phyloP scores from a whole-genome alignment of 140 eudicot genomes.

The Stevia rebaudiana region DNA sequence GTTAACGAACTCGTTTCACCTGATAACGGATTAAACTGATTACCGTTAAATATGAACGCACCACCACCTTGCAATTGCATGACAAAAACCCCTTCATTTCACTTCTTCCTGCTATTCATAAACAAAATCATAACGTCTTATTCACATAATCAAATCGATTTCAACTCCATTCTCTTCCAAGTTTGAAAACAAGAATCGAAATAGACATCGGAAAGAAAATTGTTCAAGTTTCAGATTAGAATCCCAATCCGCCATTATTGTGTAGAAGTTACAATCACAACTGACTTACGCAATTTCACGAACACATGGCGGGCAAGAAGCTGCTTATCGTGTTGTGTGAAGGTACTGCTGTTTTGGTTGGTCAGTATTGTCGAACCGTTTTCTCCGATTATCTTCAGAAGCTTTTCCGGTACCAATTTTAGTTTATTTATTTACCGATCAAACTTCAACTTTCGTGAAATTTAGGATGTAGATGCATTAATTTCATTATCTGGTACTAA shows the following conservation, averaged over 20 bases:
- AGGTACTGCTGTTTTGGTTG: conserved; percentile 64
- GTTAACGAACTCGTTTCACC: too few relatives aligned
- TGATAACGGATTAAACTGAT: background rate
- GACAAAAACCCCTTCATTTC: background rate
- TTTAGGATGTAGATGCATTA: too few relatives aligned
- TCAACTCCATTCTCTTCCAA: background rate
- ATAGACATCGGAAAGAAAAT: background rate
- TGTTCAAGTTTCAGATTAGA: background rate
- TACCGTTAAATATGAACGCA: background rate
- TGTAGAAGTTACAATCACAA: background rate
- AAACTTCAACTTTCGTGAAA: too few relatives aligned
- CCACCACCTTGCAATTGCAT: background rate
- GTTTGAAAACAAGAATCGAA: background rate
- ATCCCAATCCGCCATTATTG: background rate
- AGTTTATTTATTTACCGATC: too few relatives aligned
- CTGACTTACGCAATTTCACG: background rate
- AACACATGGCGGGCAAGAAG: conserved; percentile 29
- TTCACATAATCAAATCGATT: background rate
- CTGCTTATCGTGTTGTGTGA: conserved; percentile 56
- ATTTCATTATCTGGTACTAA: too few relatives aligned
- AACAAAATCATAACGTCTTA: background rate
- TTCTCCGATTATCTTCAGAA: conserved; percentile 50
- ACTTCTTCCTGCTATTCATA: background rate
- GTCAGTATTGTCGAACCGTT: conserved; percentile 48
- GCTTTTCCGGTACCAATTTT: conserved; percentile 37